Conservation (phyloP, 495 filamentous ascomycete species). For the Penicillium diatomitis region DNA sequence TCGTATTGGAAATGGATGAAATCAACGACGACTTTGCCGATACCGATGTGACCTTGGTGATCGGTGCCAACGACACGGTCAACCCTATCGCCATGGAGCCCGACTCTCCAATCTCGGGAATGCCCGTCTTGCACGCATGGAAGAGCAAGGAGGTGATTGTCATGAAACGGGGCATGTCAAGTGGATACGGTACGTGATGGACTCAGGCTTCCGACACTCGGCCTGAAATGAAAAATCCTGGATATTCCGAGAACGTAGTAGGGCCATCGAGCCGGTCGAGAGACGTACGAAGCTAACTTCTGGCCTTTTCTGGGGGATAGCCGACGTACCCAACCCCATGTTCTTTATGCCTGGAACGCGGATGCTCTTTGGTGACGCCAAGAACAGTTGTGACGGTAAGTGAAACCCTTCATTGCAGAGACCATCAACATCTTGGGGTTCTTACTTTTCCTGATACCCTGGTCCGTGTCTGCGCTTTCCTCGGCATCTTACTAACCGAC, state of each 20-base stretch:
- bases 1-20: slow-evolving; percentile 82
- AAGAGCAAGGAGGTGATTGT: slow-evolving; percentile 84
- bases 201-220: too few species aligned
- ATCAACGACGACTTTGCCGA: slow-evolving; percentile 81
- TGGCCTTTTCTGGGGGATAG: slow-evolving; percentile 17
- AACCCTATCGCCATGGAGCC: slow-evolving; percentile 76
- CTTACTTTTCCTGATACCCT: background rate
- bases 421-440: too few species aligned
- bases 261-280: background rate
- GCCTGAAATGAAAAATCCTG: too few species aligned
- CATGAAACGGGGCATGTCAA: slow-evolving; percentile 77
- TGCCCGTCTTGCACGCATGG: slow-evolving; percentile 81
- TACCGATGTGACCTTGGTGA: slow-evolving; percentile 76
- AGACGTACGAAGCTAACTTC: background rate
- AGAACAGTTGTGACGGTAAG: slow-evolving; percentile 62
- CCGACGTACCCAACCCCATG: slow-evolving; percentile 81
- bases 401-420: background rate
- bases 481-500: slow-evolving; percentile 1
- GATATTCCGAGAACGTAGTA: too few species aligned
- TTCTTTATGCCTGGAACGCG: slow-evolving; percentile 76
- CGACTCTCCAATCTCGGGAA: slow-evolving; percentile 69
- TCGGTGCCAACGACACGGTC: slow-evolving; percentile 79
- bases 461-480: background rate
- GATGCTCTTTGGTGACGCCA: slow-evolving; percentile 82
- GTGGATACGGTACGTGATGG: slow-evolving; percentile 57